Evolutionary conservation across 2,329 filamentous ascomycete genomes (phyloP).

Genomic region (Trichoderma sp.): DNA sequence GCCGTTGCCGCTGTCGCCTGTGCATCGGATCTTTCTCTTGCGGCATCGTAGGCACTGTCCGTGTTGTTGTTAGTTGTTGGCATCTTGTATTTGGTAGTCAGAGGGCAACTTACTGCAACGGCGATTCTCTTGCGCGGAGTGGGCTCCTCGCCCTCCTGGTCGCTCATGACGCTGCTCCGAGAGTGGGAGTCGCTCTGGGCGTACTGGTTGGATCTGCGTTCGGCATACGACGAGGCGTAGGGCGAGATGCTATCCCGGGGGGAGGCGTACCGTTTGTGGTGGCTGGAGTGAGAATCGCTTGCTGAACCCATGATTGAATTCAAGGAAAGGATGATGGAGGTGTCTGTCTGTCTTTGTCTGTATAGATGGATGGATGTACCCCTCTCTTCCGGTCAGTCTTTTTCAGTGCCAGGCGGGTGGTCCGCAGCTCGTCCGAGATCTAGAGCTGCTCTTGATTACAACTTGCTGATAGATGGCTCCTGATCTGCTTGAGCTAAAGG

Average conservation of each 20-base stretch:
- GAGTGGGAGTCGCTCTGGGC: slow-evolving; percentile 21
- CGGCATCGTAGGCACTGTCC: slow-evolving; percentile 89
- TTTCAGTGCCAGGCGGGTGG: background rate
- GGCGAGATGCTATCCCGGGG: slow-evolving; percentile 26
- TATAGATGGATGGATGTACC: background rate
- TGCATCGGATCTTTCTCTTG: slow-evolving; percentile 93
- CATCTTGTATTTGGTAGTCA: background rate
- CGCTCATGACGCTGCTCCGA: slow-evolving; percentile 25
- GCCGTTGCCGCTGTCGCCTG: slow-evolving; percentile 77
- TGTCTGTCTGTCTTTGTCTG: background rate
- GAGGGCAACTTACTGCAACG: slow-evolving; percentile 53
- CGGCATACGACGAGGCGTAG: slow-evolving; percentile 27
- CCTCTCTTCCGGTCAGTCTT: background rate
- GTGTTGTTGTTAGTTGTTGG: slow-evolving; percentile 11
- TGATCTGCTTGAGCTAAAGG: background rate
- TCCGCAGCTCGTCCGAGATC: background rate
- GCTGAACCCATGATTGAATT: slow-evolving; percentile 28
- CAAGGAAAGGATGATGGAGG: background rate
- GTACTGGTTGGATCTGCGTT: slow-evolving; percentile 25
- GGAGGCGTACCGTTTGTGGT: slow-evolving; percentile 26
- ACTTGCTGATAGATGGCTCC: background rate
- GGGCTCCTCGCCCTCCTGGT: slow-evolving; percentile 38
- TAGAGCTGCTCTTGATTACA: background rate
- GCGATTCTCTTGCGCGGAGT: slow-evolving; percentile 60
- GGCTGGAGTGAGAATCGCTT: slow-evolving; percentile 26